Conservation (phyloP, 2,329 filamentous ascomycete species). For the Kalaharituber pfeilii region DNA sequence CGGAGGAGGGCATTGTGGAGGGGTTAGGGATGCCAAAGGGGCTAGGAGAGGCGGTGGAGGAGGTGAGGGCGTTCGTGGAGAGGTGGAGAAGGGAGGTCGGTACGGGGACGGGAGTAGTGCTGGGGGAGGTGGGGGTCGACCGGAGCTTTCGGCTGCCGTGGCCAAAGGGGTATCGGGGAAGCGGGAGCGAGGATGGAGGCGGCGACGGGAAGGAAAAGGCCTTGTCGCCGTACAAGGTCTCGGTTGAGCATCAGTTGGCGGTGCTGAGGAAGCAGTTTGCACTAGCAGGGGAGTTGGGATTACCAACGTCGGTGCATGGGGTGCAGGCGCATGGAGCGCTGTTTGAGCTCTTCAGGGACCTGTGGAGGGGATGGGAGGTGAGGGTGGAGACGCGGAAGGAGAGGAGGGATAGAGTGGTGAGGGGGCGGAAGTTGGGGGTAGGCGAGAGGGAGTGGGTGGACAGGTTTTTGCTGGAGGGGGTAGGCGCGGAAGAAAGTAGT, state of each 20-base stretch:
- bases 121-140: slow-evolving; percentile 66
- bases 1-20: slow-evolving; percentile 29
- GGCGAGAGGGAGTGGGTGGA: slow-evolving; percentile 42
- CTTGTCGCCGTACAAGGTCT: slow-evolving; percentile 50
- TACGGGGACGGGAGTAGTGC: slow-evolving; percentile 35
- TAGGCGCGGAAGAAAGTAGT: slow-evolving; percentile 26
- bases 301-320: slow-evolving; percentile 52
- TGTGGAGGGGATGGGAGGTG: slow-evolving; percentile 55
- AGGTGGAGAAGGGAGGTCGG: slow-evolving; percentile 43
- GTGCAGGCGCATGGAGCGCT: slow-evolving; percentile 60
- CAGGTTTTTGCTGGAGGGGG: slow-evolving; percentile 14
- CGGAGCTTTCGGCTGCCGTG: slow-evolving; percentile 55
- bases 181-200: slow-evolving; percentile 44
- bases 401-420: slow-evolving; percentile 25
- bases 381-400: slow-evolving; percentile 44
- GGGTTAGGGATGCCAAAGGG: slow-evolving; percentile 43
- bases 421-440: slow-evolving; percentile 45
- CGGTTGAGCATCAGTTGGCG: slow-evolving; percentile 48
- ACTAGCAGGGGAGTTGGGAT: slow-evolving; percentile 48
- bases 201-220: slow-evolving; percentile 51
- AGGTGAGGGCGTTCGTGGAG: slow-evolving; percentile 31
- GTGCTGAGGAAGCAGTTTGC: slow-evolving; percentile 51
- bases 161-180: slow-evolving; percentile 31
- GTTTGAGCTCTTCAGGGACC: slow-evolving; percentile 44
- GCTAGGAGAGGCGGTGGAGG: slow-evolving; percentile 36